A percentile compares a stretch with the other conserved stretches of the same genome.
These are phyloP conservation scores for Axilococcus clingmanii DNA, from an alignment of 139 green algal genomes.

Conservation along the genomic window DNA sequence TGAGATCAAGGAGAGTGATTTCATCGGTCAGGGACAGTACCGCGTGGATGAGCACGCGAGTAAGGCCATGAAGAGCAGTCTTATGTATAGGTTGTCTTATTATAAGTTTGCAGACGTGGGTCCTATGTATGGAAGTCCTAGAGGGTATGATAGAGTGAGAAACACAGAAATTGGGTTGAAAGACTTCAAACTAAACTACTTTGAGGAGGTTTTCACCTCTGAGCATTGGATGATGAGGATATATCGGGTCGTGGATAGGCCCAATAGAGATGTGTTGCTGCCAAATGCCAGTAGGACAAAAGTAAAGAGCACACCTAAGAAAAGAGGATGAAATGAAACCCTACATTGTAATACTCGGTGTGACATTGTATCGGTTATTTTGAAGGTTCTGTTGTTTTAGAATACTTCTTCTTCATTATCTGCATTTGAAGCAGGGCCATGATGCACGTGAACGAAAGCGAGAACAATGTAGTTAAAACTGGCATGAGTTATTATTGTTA, in stretches of 20 bases:
- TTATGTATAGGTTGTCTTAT: slow-evolving; percentile 86
- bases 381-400: too few relatives aligned
- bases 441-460: too few relatives aligned
- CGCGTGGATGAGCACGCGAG: slow-evolving; percentile 56
- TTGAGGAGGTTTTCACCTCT: slow-evolving; percentile 89
- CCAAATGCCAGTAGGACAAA: too few relatives aligned
- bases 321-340: too few relatives aligned
- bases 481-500: too few relatives aligned
- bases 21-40: slow-evolving; percentile 70
- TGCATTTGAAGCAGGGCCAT: too few relatives aligned
- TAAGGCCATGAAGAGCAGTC: slow-evolving; percentile 54
- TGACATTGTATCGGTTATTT: too few relatives aligned
- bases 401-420: too few relatives aligned
- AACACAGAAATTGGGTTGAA: slow-evolving; percentile 60
- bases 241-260: slow-evolving; percentile 47
- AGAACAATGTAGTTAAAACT: too few relatives aligned
- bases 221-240: slow-evolving; percentile 88
- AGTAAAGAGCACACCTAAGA: too few relatives aligned
- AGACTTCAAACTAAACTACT: slow-evolving; percentile 74
- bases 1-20: slow-evolving; percentile 91
- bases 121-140: slow-evolving; percentile 22
- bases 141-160: slow-evolving; percentile 79
- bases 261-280: slow-evolving; percentile 34
- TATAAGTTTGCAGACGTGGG: slow-evolving; percentile 69
- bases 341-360: too few relatives aligned